Conservation (phyloP, 116 monocot species). For the Iris pallida region DNA sequence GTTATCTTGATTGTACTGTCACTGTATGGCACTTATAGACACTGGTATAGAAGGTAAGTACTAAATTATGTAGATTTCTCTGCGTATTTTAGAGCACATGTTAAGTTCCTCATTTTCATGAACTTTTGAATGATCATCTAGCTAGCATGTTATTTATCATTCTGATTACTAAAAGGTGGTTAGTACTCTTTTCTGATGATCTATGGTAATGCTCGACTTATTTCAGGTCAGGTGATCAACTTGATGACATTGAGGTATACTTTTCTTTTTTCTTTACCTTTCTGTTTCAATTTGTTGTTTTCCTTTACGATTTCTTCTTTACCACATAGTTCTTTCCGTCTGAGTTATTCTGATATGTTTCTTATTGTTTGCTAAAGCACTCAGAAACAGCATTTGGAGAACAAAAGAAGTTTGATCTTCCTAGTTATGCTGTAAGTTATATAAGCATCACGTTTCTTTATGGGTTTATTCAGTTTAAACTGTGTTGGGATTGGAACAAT, state of each 20-base stretch:
- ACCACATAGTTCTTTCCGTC: background rate
- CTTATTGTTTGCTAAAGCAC: slow-evolving; percentile 22
- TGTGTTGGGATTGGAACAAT: background rate
- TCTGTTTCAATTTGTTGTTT: slow-evolving; percentile 3
- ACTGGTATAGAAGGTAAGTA: slow-evolving; percentile 68
- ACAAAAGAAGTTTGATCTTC: slow-evolving; percentile 32
- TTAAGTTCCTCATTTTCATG: too few species aligned
- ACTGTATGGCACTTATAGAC: slow-evolving; percentile 53
- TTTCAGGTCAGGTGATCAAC: slow-evolving; percentile 39
- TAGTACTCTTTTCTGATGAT: background rate
- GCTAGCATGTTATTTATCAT: too few species aligned
- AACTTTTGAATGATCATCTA: too few species aligned
- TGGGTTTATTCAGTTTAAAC: background rate
- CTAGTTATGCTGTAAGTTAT: slow-evolving; percentile 69
- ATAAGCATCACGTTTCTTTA: background rate
- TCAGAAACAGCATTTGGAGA: slow-evolving; percentile 19
- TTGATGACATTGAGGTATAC: slow-evolving; percentile 28
- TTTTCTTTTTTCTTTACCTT: background rate
- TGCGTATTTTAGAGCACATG: too few species aligned
- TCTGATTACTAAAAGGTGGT: too few species aligned
- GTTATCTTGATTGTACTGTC: slow-evolving; percentile 55
- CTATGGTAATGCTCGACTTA: slow-evolving; percentile 3
- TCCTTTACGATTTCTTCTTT: background rate
- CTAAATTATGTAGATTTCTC: background rate
- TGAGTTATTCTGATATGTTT: background rate